These are phyloP conservation scores for Magnaporthiopsis rhizophila DNA, from an alignment of 2,329 filamentous ascomycete genomes.

Conservation along the genomic window DNA sequence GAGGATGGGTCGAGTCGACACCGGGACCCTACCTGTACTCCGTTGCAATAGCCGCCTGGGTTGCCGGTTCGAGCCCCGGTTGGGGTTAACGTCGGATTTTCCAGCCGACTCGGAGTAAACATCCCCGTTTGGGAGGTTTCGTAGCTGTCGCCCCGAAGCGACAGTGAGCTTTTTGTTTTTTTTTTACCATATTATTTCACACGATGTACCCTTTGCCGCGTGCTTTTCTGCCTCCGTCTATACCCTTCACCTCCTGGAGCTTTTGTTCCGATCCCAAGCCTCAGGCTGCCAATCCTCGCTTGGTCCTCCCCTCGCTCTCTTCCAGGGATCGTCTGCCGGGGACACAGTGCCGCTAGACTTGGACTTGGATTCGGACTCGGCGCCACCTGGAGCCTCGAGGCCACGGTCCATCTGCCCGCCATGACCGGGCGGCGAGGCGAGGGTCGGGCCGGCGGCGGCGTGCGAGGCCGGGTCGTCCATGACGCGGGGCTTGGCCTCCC, in stretches of 20 bases:
- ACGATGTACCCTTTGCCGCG: background rate
- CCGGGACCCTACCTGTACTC: no score
- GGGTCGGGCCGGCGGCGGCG: background rate
- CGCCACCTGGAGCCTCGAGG: background rate
- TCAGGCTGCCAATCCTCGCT: constrained; percentile 62
- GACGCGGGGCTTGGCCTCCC: constrained; percentile 50
- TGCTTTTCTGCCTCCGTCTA: background rate
- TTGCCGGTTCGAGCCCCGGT: no score
- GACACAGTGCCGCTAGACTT: background rate
- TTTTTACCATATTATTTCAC: background rate
- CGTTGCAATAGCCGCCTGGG: no score
- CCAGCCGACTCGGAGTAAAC: no score
- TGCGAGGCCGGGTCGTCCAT: constrained; percentile 27
- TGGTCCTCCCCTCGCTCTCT: constrained; percentile 42
- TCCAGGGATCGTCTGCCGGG: constrained; percentile 45
- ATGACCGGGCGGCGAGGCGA: background rate
- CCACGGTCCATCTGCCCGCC: background rate
- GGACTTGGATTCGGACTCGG: background rate
- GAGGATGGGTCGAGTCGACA: background rate
- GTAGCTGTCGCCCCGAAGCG: no score
- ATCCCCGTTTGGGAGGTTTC: no score
- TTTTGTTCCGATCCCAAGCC: constrained; percentile 39
- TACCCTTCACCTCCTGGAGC: constrained; percentile 24
- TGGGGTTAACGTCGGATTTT: no score
- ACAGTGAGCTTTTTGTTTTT: no score